Evolutionary conservation across 192 early-diverging fungal species (phyloP).

Genomic region (Phlyctochytrium planicorne): DNA sequence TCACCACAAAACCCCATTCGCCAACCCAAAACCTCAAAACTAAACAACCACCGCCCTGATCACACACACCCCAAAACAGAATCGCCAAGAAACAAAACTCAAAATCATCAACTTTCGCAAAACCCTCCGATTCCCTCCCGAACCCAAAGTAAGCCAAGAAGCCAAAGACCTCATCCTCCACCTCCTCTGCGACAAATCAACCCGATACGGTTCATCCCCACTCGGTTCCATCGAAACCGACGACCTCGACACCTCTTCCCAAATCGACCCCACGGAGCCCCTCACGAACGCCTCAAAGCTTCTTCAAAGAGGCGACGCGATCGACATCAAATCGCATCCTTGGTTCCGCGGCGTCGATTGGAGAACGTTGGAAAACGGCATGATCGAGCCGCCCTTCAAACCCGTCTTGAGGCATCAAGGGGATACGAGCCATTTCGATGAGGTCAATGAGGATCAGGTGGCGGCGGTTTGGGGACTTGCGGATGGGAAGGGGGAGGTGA

Average conservation of each 20-base stretch:
- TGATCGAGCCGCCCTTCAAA: constrained; percentile 83
- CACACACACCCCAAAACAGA: constrained; percentile 28
- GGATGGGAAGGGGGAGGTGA: neutral
- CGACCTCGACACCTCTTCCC: neutral
- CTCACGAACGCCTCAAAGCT: constrained; percentile 1
- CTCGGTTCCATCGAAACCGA: neutral
- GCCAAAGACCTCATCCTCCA: constrained; percentile 61
- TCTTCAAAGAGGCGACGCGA: constrained; percentile 30
- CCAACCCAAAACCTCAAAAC: neutral
- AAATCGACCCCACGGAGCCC: neutral
- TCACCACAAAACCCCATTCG: neutral
- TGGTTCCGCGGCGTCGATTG: constrained; percentile 53
- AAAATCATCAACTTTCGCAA: constrained; percentile 71
- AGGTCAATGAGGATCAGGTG: constrained; percentile 51
- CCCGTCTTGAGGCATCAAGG: constrained; percentile 79
- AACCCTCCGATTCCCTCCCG: constrained; percentile 55
- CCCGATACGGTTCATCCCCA: constrained; percentile 45
- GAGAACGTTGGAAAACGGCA: constrained; percentile 64
- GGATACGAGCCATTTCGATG: constrained; percentile 54
- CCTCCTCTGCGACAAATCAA: constrained; percentile 60
- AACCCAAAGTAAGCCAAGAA: constrained; percentile 51
- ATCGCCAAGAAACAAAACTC: constrained; percentile 56
- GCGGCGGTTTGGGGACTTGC: constrained; percentile 7
- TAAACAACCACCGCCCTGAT: neutral
- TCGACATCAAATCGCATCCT: constrained; percentile 48